Evolutionary conservation across 2,329 filamentous ascomycete genomes (phyloP).

Genomic region (Aspergillus spinulosporus): DNA sequence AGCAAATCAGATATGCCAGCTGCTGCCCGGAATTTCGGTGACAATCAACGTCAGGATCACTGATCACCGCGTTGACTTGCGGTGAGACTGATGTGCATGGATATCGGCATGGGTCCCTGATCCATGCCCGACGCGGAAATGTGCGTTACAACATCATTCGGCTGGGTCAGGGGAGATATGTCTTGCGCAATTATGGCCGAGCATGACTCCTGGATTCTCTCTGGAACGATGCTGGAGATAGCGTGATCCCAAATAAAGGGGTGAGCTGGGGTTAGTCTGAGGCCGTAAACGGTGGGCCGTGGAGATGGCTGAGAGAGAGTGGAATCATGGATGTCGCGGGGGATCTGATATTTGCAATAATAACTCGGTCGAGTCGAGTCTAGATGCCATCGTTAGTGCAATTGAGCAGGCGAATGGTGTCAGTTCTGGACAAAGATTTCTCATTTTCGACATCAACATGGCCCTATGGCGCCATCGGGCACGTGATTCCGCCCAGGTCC

Average conservation of each 20-base stretch:
- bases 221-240: neutral
- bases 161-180: neutral
- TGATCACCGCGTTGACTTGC: slow-evolving; percentile 1
- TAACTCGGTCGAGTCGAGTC: neutral
- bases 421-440: neutral
- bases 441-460: slow-evolving; percentile 16
- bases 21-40: neutral
- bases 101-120: neutral
- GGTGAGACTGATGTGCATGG: slow-evolving; percentile 3
- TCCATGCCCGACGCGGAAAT: neutral
- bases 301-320: neutral
- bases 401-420: slow-evolving; percentile 20
- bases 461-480: slow-evolving; percentile 26
- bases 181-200: neutral
- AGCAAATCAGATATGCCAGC: slow-evolving; percentile 5
- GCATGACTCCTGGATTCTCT: neutral
- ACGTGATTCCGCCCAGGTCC: slow-evolving; percentile 19
- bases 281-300: slow-evolving; percentile 1
- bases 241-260: neutral
- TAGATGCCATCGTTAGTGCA: slow-evolving; percentile 3
- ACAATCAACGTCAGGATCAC: neutral
- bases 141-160: neutral
- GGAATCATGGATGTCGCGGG: neutral
- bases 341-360: slow-evolving; percentile 3
- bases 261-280: neutral